These are phyloP conservation scores for Chrysoporthe austroafricana DNA, from an alignment of 2,329 filamentous ascomycete genomes.

Conservation along the genomic window DNA sequence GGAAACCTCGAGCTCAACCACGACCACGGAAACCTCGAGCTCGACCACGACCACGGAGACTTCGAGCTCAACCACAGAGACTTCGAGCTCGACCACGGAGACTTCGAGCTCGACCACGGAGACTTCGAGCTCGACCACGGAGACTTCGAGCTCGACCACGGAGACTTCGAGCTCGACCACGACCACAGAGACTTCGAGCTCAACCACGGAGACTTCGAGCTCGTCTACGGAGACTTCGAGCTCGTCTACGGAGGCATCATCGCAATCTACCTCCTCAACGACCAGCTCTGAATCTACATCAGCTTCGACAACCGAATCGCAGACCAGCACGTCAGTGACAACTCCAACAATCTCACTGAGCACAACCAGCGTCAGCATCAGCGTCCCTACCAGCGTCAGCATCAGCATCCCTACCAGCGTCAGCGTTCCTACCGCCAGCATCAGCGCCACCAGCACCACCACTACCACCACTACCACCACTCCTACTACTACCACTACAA, in stretches of 20 bases:
- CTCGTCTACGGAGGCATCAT: neutral
- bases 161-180: neutral
- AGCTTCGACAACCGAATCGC: no score
- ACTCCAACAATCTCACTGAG: no score
- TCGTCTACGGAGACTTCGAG: neutral
- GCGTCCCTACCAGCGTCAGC: neutral
- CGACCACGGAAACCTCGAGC: neutral
- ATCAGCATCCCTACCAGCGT: neutral
- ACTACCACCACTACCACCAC: neutral
- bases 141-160: neutral
- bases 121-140: neutral
- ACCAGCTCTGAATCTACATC: no score
- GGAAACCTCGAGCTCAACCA: neutral
- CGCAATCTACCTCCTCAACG: neutral
- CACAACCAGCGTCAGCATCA: neutral
- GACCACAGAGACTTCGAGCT: neutral
- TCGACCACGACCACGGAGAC: neutral
- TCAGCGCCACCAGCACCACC: neutral
- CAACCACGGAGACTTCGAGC: neutral
- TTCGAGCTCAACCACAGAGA: neutral
- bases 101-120: no score
- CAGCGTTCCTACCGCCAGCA: neutral
- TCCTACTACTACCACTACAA: no score
- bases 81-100: neutral
- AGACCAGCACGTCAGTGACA: no score